Conservation (phyloP, 148 eudicot genomes). For the Chenopodium quinoa region DNA sequence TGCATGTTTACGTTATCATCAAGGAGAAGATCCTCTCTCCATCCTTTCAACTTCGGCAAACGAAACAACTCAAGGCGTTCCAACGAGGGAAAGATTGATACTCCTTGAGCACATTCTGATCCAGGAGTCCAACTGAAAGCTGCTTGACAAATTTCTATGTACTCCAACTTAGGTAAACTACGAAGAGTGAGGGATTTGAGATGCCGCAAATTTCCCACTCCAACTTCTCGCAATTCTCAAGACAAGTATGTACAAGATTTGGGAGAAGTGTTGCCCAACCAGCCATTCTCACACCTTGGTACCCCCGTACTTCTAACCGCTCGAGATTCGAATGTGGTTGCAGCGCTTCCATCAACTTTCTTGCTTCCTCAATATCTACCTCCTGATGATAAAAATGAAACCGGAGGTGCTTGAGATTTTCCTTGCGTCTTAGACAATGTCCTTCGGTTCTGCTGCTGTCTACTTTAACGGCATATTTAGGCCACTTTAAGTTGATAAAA, state of each 20-base stretch:
- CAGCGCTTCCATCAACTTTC: not conserved
- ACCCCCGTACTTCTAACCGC: not conserved
- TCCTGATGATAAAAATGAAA: too few relatives aligned
- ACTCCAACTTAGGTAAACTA: not conserved
- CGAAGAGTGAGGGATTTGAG: not conserved
- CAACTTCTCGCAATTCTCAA: not conserved
- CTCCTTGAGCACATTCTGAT: too few relatives aligned
- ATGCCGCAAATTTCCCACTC: not conserved
- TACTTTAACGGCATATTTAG: too few relatives aligned
- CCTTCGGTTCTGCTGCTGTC: too few relatives aligned
- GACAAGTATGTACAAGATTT: not conserved
- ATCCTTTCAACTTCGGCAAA: not conserved
- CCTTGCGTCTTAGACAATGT: too few relatives aligned
- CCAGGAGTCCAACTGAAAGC: too few relatives aligned
- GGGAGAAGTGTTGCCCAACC: not conserved
- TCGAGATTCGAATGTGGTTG: not conserved
- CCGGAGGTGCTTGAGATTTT: too few relatives aligned
- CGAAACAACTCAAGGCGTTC: fast-evolving
- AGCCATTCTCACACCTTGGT: not conserved
- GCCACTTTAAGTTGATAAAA: too few relatives aligned
- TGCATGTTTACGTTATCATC: too few relatives aligned
- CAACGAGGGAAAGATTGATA: constrained; percentile 1
- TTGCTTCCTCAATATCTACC: not conserved
- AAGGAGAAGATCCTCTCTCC: not conserved
- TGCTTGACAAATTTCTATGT: not conserved